A percentile compares a stretch with the other conserved stretches of the same genome.
Evolutionary conservation across 352 stramenopile genomes (phyloP).

Genomic region (Pythium biforme): DNA sequence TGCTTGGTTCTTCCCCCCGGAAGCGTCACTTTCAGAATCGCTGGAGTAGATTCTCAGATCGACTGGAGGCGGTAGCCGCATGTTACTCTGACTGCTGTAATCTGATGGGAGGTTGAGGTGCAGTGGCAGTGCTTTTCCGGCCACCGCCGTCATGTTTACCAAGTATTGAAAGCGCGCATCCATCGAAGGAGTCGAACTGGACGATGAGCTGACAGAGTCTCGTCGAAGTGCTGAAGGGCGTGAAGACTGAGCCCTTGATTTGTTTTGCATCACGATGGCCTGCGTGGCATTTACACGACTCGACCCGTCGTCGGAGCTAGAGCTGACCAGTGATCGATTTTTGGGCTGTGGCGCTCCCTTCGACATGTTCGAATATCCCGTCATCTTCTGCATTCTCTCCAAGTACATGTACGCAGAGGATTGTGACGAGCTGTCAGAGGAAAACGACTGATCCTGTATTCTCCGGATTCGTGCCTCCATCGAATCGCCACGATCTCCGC

Average conservation of each 20-base stretch:
- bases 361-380: neutral
- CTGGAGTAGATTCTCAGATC: conserved; percentile 4
- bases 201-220: conserved; percentile 26
- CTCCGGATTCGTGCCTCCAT: neutral
- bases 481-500: neutral
- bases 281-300: neutral
- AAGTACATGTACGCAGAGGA: conserved; percentile 24
- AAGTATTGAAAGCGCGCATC: conserved; percentile 49
- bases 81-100: conserved; percentile 34
- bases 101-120: conserved; percentile 41
- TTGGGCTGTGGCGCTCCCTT: neutral
- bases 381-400: conserved; percentile 15
- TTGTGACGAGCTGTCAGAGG: conserved; percentile 26
- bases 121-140: conserved; percentile 41
- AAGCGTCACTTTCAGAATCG: conserved; percentile 3
- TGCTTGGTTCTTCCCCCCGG: neutral
- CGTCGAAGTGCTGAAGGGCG: neutral
- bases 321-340: neutral
- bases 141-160: conserved; percentile 43
- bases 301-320: neutral
- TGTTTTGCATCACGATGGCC: neutral
- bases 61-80: conserved; percentile 33
- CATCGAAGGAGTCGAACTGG: conserved; percentile 47
- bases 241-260: neutral
- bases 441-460: conserved; percentile 18